These are phyloP conservation scores for Acephala macrosclerotiorum DNA, from an alignment of 2,329 filamentous ascomycete genomes.

Conservation along the genomic window DNA sequence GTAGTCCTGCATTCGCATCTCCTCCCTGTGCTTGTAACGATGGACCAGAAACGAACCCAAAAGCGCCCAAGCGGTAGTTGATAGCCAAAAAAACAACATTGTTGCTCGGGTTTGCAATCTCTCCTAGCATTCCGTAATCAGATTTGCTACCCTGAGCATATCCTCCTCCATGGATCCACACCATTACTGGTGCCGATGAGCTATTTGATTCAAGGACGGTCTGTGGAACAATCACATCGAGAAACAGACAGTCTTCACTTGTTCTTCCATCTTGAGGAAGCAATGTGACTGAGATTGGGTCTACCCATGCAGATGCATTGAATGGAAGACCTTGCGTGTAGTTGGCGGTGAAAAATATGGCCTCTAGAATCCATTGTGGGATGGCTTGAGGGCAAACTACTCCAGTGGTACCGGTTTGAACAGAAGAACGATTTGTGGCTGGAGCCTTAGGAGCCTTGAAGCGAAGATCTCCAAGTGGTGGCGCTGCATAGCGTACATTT, in stretches of 20 bases:
- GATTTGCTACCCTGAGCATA: constrained; percentile 51
- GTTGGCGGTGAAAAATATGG: constrained; percentile 27
- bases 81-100: constrained; percentile 46
- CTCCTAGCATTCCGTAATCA: constrained; percentile 29
- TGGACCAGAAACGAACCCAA: constrained; percentile 47
- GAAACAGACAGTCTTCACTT: constrained; percentile 55
- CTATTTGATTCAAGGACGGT: constrained; percentile 39
- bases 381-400: constrained; percentile 47
- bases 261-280: constrained; percentile 24
- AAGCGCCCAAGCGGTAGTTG: constrained; percentile 46
- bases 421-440: constrained; percentile 39
- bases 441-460: constrained; percentile 49
- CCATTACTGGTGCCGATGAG: constrained; percentile 50
- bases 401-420: constrained; percentile 44
- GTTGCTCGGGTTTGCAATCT: constrained; percentile 11
- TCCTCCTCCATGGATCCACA: constrained; percentile 60
- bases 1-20: constrained; percentile 56
- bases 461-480: constrained; percentile 50
- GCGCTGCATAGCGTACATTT: constrained; percentile 53
- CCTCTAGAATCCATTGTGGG: constrained; percentile 47
- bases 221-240: constrained; percentile 54
- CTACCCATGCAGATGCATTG: constrained; percentile 20
- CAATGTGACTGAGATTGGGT: constrained; percentile 20
- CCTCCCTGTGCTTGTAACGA: constrained; percentile 50
- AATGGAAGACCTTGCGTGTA: constrained; percentile 49